Evolutionary conservation across 306 rosid species (phyloP), one percentile per base, ranked within the genome.

Genomic region (Begonia loranthoides): DNA sequence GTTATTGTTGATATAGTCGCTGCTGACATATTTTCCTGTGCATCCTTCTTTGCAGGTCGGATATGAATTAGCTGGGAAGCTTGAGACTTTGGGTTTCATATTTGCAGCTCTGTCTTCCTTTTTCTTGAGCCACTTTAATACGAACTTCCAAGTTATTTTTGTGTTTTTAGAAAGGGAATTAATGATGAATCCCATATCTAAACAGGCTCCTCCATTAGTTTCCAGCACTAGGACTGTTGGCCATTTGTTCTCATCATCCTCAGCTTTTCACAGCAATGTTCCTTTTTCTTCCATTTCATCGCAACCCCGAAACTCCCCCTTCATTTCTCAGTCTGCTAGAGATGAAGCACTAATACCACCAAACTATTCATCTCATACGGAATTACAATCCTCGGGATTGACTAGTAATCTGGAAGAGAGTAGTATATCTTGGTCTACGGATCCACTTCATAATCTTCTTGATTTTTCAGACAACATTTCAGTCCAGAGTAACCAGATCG

Each of bases 371-470:
- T 67, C 70, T 53, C 72, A 45, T 56, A 60, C 71, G 2, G 79
- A 61, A 52, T 56, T 57, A 9, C 87, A 71, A 22, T 63, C 84
- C 47, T 55, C 77, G 12, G 1, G 67, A 24, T 62, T 68, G 62
- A 50, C 66, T 55, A 51, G 70, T 66, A 72, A 63, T 49, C 56
- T 70, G 46, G 80, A 48, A 49, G 87, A 62, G 62, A 66, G 52
- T 48, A 62, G 45, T 28, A 61, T 74, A 38, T 51, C 87, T 50
- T 84, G 95, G 90, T 69, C 76, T 56, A 58, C 87, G 5, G 84
- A 82, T 73, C 60, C 84, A 49, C 50, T 77, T 64, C 75, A 71
- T 63, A 93, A 70, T 50, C 58, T 79, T 46, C 61, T 79, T 58
- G 64, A 70, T 55, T 82, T 73, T 55, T 57, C 87, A 44, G 85